Evolutionary conservation across 1,139 yeast genomes (phyloP).

Genomic region (Pichia sp.): DNA sequence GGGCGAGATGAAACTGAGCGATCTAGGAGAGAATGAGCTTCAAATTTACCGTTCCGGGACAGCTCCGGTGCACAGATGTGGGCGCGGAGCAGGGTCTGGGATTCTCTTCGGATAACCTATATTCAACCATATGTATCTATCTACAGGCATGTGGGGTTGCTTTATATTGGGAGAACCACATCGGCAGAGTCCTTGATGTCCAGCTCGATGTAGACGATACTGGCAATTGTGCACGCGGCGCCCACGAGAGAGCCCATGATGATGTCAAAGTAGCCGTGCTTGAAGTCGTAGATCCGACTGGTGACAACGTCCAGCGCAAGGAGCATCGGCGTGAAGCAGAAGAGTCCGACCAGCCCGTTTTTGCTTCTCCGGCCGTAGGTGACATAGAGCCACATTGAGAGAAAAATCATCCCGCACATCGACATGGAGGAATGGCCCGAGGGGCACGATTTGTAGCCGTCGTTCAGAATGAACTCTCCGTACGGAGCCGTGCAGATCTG

Average conservation of each 20-base stretch:
- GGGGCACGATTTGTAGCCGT: constrained; percentile 77
- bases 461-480: constrained; percentile 41
- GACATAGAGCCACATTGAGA: constrained; percentile 53
- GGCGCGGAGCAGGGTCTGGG: background rate
- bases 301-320: constrained; percentile 17
- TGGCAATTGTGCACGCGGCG: background rate
- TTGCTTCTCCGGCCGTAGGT: constrained; percentile 47
- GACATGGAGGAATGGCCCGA: constrained; percentile 70
- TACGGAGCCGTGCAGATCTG: constrained; percentile 54
- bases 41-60: background rate
- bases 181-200: background rate
- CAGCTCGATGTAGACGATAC: constrained; percentile 10
- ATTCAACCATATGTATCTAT: background rate
- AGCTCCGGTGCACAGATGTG: background rate
- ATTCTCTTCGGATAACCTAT: no score
- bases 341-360: background rate
- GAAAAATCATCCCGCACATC: constrained; percentile 61
- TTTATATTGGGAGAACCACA: constrained; percentile 9
- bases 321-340: constrained; percentile 37
- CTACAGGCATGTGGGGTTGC: background rate
- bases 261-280: constrained; percentile 74
- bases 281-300: constrained; percentile 50
- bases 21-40: background rate
- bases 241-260: constrained; percentile 46
- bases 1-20: background rate